Percentiles rank a stretch among this genome's conserved stretches.
Evolutionary conservation across 1,284 basidiomycete species (phyloP).

Genomic region (Abortiporus biennis): DNA sequence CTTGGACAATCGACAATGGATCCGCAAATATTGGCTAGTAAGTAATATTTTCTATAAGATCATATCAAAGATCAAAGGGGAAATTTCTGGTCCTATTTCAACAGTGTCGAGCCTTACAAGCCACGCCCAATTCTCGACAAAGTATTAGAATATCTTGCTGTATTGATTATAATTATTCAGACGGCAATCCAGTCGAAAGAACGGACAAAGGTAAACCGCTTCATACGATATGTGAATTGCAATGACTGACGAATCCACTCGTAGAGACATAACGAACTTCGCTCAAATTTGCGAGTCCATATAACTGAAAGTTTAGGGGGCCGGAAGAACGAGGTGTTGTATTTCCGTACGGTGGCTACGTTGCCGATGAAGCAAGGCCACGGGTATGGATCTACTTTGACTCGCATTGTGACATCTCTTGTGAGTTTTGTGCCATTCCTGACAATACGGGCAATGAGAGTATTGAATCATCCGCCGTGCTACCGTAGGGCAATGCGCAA

Average conservation of each 20-base stretch:
- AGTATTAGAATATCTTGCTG: background rate
- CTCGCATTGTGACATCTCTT: background rate
- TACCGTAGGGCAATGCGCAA: background rate
- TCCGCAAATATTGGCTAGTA: background rate
- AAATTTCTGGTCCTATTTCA: background rate
- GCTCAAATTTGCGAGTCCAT: constrained; percentile 1
- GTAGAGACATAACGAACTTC: too few species aligned
- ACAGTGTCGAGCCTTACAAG: background rate
- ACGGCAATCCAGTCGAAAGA: background rate
- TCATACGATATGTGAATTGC: too few species aligned
- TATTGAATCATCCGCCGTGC: background rate
- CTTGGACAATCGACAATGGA: background rate
- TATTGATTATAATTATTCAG: background rate
- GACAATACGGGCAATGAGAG: background rate
- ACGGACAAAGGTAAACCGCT: background rate
- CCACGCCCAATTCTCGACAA: background rate
- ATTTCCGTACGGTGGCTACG: background rate
- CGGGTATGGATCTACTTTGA: background rate
- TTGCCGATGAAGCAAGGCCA: background rate
- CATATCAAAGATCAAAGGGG: background rate
- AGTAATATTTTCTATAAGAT: background rate
- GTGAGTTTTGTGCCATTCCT: background rate
- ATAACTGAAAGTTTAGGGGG: background rate
- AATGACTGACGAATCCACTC: too few species aligned
- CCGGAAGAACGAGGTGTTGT: background rate